These are phyloP conservation scores for Debaryomyces sp. DNA, from an alignment of 1,139 yeast genomes.

Conservation along the genomic window DNA sequence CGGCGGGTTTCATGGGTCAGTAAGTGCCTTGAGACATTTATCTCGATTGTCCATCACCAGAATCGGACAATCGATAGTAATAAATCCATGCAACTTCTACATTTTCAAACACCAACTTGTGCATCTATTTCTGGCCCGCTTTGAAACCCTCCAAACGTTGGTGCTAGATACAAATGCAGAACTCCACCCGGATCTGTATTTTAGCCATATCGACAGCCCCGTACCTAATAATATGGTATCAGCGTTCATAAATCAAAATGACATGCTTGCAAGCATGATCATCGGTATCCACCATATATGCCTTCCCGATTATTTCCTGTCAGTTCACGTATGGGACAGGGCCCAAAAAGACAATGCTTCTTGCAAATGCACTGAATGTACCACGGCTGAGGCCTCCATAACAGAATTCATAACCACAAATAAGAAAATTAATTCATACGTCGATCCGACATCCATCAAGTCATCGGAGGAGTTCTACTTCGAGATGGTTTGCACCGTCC, in stretches of 20 bases:
- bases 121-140: background rate
- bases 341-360: constrained; percentile 1
- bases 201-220: constrained; percentile 7
- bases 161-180: constrained; percentile 13
- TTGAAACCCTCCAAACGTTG: background rate
- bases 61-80: constrained; percentile 12
- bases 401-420: constrained; percentile 12
- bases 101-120: constrained; percentile 11
- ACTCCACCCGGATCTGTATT: constrained; percentile 13
- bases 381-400: constrained; percentile 2
- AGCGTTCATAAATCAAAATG: constrained; percentile 9
- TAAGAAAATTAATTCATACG: constrained; percentile 16
- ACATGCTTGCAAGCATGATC: constrained; percentile 1
- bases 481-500: constrained; percentile 12
- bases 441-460: constrained; percentile 16
- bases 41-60: constrained; percentile 7
- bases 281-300: background rate
- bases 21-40: background rate
- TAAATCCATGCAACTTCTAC: constrained; percentile 13
- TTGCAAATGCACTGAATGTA: constrained; percentile 9
- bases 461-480: constrained; percentile 10
- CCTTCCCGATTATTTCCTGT: constrained; percentile 15
- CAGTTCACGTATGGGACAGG: constrained; percentile 13
- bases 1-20: constrained; percentile 3
- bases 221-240: constrained; percentile 5